These are phyloP conservation scores for Polychytrium aggregatum DNA, from an alignment of 192 early-diverging fungal species.

Conservation along the genomic window DNA sequence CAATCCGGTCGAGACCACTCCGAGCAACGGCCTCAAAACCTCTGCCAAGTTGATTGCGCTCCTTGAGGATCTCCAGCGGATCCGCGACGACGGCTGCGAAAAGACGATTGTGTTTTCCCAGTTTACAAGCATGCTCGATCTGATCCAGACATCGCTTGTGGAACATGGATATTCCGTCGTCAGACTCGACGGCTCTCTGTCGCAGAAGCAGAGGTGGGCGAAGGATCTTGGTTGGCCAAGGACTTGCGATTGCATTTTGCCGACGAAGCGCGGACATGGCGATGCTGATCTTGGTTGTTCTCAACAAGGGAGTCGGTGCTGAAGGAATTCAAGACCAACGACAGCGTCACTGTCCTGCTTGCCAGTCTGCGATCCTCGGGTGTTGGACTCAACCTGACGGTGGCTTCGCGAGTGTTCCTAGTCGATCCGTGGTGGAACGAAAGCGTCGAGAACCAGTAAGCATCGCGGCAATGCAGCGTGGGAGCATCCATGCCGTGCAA, in stretches of 20 bases:
- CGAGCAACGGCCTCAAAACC: conserved; percentile 6
- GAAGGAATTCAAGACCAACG: conserved; percentile 48
- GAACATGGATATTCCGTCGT: conserved; percentile 46
- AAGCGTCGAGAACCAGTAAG: conserved; percentile 28
- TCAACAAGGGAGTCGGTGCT: conserved; percentile 52
- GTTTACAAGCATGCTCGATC: conserved; percentile 54
- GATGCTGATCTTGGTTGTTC: too few species aligned
- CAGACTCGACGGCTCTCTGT: conserved; percentile 72
- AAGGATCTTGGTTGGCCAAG: too few species aligned
- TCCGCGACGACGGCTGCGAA: conserved; percentile 5
- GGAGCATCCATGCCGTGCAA: too few species aligned
- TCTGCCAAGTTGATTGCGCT: conserved; percentile 23
- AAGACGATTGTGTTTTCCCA: conserved; percentile 32
- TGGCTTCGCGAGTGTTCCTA: conserved; percentile 16
- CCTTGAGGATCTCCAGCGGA: conserved; percentile 4
- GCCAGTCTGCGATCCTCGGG: conserved; percentile 25
- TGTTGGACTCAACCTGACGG: conserved; percentile 33
- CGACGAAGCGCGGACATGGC: too few species aligned
- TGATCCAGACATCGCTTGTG: conserved; percentile 47
- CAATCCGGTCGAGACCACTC: too few species aligned
- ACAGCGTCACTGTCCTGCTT: conserved; percentile 26
- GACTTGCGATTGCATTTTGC: too few species aligned
- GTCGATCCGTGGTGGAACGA: conserved; percentile 49
- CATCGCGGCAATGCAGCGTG: too few species aligned
- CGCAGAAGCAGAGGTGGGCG: conserved; percentile 30